These are phyloP conservation scores for Candida jianshihensis DNA, from an alignment of 805 yeast species.

Conservation along the genomic window DNA sequence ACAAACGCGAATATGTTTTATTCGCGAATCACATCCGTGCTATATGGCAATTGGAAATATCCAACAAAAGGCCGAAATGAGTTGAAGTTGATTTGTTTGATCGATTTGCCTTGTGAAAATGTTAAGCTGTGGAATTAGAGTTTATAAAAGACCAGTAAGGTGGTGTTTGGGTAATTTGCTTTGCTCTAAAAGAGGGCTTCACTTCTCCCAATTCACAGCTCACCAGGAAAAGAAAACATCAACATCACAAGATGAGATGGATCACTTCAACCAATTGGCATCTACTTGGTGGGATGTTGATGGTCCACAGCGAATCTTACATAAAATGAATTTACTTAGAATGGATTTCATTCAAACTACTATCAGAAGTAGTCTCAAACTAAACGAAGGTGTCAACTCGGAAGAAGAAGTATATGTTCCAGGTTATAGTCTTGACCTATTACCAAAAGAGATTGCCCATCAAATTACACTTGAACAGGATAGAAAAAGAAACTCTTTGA, in stretches of 20 bases:
- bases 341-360: conserved; percentile 78
- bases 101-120: too few species aligned
- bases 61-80: not conserved
- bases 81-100: not conserved
- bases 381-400: conserved; percentile 19
- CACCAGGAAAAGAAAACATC: conserved; percentile 20
- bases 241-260: conserved; percentile 55
- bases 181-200: not conserved
- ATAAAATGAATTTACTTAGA: conserved; percentile 86
- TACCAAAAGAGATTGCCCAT: conserved; percentile 49
- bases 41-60: too few species aligned
- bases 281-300: conserved; percentile 97
- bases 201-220: not conserved
- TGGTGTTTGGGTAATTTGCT: too few species aligned
- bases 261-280: conserved; percentile 82
- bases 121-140: too few species aligned
- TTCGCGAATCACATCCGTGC: not conserved
- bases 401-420: conserved; percentile 60
- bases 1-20: not conserved
- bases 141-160: too few species aligned
- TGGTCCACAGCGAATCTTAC: conserved; percentile 90
- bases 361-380: conserved; percentile 27
- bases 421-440: conserved; percentile 61
- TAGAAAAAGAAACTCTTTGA: conserved; percentile 31
- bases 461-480: conserved; percentile 47